Conservation (phyloP, 345 rosid genomes). For the Gossypium ekmanianum region DNA sequence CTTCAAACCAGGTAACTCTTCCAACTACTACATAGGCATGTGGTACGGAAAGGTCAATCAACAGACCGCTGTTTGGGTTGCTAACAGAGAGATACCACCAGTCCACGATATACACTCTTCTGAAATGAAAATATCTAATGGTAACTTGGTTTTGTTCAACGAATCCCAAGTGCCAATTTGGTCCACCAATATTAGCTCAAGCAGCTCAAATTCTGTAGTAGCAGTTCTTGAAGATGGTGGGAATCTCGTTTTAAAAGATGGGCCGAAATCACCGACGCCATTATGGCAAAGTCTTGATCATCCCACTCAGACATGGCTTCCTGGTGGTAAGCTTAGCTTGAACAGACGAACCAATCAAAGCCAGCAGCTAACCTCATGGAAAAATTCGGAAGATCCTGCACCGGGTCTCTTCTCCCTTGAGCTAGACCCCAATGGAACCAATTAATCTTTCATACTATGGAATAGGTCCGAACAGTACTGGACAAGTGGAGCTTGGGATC, state of each 20-base stretch:
- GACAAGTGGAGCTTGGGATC: slow-evolving; percentile 70
- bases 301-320: slow-evolving; percentile 22
- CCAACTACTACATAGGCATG: slow-evolving; percentile 22
- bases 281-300: slow-evolving; percentile 11
- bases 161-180: not conserved
- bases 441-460: slow-evolving; percentile 49
- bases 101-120: slow-evolving; percentile 19
- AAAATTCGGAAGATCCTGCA: slow-evolving; percentile 20
- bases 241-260: slow-evolving; percentile 7
- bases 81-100: slow-evolving; percentile 22
- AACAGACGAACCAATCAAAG: slow-evolving; percentile 18
- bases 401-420: slow-evolving; percentile 69
- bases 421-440: slow-evolving; percentile 47
- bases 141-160: slow-evolving; percentile 19
- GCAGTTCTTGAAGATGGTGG: slow-evolving; percentile 8
- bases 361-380: slow-evolving; percentile 4
- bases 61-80: slow-evolving; percentile 26
- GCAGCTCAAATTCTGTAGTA: not conserved
- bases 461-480: slow-evolving; percentile 43
- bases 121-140: slow-evolving; percentile 15
- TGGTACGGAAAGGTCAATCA: slow-evolving; percentile 18
- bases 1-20: slow-evolving; percentile 28
- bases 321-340: slow-evolving; percentile 12
- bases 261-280: not conserved
- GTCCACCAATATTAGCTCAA: slow-evolving; percentile 3